Evolutionary conservation across 2,329 filamentous ascomycete genomes (phyloP), one percentile per base, ranked within the genome.

Genomic region (Sporothrix variecibatus): DNA sequence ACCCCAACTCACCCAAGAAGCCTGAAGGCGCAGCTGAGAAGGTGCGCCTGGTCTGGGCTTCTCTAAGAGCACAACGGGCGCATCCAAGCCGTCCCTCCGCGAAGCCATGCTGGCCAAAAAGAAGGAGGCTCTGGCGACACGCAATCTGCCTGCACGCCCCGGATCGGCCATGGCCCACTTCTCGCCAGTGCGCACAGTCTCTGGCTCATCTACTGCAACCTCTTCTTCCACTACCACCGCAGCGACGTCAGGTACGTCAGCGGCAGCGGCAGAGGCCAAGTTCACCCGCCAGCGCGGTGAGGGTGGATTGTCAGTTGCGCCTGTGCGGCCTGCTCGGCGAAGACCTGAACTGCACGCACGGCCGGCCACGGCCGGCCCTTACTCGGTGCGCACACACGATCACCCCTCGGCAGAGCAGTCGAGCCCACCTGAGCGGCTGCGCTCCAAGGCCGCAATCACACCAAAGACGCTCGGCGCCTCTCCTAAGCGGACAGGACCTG

Each of bases 51-150:
- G 89, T 1, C 79, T 89, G 46, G 88, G 89, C 11, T 82, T 92
- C 28, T 91, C 89, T 1, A 90, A 89, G 81, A 91, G 89, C 78
- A 90, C 89, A 17, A 88, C 87, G 81, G 84, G 86, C 2, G 81
- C 85, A 34, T 82, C 87, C 56, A 91, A 91, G 76, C 88, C 90
- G 12, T 93, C 93, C 12, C 83, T 98, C 34, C 92, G 93, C 76
- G 95, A 97, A 79, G 87, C 93, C 3, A 94, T 98, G 86, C 84
- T 94, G 79, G 94, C 94, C 6, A 92, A 95, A 80, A 95, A 94
- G 83, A 94, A 86, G 78, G 89, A 86, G 78, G 89, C 84, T 5
- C 78, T 89, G 77, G 83, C 86, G 49, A 80, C 85, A 71, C 87
- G 83, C 75, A 88, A 86, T 72, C 80, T 90, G 1, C 89, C 88